Base-by-base conservation (phyloP, 2,329 filamentous ascomycete genomes). In the Trichocomaceae sp. region DNA sequence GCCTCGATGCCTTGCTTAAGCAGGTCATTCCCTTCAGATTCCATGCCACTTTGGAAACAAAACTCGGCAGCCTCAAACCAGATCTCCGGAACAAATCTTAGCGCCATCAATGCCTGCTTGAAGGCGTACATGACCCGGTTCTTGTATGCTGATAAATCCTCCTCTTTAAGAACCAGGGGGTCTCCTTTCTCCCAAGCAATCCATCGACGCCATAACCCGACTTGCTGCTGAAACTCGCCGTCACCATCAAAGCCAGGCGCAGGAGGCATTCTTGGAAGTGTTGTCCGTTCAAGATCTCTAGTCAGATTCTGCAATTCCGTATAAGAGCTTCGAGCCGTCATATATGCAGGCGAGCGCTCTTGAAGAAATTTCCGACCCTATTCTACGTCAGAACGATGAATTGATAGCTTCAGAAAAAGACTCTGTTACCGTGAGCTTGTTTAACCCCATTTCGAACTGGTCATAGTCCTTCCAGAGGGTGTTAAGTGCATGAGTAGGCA, bases 401-500 rank as follows among this genome's bases (percentile, higher is more conserved):
- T 42, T 29, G 7, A 29, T 29, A 29, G 7, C n/a, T n/a, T n/a
- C 3, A 45, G 20, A 5, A 33, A 19, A 29, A 33, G 37, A 37
- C 6, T 41, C 3, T 19, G 22, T 57, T 79, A 91, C 88, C 42
- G 90, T 95, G 61, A 90, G 83, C 72, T 96, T 97, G 76, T 96
- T 96, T 56, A 96, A 73, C 5, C 86, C 83, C 82, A 93, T 90
- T 73, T 99, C 93, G 66, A 99, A 99, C 62, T 88, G 85, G 69
- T 97, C 91, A 66, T 99, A 99, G 66, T 99, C 92, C 69, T 95
- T 96, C 95, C 93, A 99, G 13, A 99, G 75, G 51, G 81, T 82
- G 65, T 92, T 88, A 48, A 95, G 83, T 31, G 86, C 87, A 53
- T 86, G 83, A 59, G 90, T 95, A 4, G 95, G 95, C 39, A 96